A percentile compares a stretch with the other conserved stretches of the same genome.
phyloP scores from a whole-genome alignment of 108 stramenopile genomes.

The Epithemia pelagica region DNA sequence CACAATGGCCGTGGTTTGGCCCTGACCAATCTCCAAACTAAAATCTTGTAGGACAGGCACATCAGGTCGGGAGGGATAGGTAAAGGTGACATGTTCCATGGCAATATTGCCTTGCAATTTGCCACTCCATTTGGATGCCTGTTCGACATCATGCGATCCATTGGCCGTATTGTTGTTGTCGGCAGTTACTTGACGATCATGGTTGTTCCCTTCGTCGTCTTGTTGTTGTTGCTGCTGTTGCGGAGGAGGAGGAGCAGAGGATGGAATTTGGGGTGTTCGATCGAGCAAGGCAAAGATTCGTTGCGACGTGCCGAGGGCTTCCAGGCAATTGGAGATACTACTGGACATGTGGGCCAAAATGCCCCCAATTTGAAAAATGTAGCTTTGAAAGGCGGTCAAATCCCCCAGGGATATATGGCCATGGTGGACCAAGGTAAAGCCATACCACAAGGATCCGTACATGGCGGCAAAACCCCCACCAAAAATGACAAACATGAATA shows the following conservation, averaged over 20 bases:
- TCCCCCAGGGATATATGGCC: constrained; percentile 51
- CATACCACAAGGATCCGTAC: no score
- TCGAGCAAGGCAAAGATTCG: constrained; percentile 66
- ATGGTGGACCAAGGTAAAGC: constrained; percentile 55
- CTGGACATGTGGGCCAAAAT: constrained; percentile 35
- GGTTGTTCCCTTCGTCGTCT: no score
- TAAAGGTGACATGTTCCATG: constrained; percentile 69
- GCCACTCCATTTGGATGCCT: constrained; percentile 17
- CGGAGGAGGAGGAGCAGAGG: no score
- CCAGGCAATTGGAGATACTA: constrained; percentile 31
- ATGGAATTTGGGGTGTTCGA: constrained; percentile 45
- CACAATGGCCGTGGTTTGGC: constrained; percentile 66
- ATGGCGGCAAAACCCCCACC: constrained; percentile 42
- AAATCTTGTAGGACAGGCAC: constrained; percentile 45
- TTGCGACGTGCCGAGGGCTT: constrained; percentile 57
- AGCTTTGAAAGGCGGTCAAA: constrained; percentile 71
- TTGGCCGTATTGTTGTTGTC: not conserved
- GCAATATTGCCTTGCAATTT: constrained; percentile 36
- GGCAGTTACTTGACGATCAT: no score
- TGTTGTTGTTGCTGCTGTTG: no score
- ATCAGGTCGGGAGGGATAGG: constrained; percentile 80
- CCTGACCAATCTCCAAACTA: constrained; percentile 24
- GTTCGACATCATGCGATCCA: no score
- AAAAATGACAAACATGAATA: constrained; percentile 46
- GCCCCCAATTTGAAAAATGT: constrained; percentile 53